Base-by-base conservation (phyloP, 306 rosid species). In the Styphnolobium japonicum region DNA sequence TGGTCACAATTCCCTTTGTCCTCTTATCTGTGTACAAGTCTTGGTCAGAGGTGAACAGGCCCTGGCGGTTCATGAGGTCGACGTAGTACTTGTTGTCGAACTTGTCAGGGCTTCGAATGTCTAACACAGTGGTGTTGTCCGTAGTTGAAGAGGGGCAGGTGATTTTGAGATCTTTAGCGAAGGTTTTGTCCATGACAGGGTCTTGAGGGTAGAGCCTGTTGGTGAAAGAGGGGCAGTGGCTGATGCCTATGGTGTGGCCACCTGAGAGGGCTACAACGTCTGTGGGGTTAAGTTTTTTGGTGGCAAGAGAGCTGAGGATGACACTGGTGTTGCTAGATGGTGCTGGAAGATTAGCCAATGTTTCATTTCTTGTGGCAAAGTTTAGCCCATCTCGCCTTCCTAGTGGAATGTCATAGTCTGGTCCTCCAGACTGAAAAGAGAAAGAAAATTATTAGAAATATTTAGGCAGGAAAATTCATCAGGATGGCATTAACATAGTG, bases 71-170 rank as follows among this genome's bases (percentile, higher is more conserved):
- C 91, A 87, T 49, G 69, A 92, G 90, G 45, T 92, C 79, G 2
- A 92, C 89, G 4, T 85, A 90, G 86, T 92, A 86, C 76, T 87
- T 88, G 74, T 92, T 90, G 81, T 92, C 94, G n/a, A 92, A 92
- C 29, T 18, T 58, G 73, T 88, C 75, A 0, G 94, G 94, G 60
- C 86, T 73, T 10, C 92, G 86, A 21, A 89, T 56, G 53, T 92
- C 94, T 0, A 83, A 67, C 7, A 78, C 89, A 0, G 88, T 83
- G 58, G 85, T 79, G 85, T 76, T 83, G 73, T 21, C 61, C 0
- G 92, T 67, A 21, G 1, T 0, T 0, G 0, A 0, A 0, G 66
- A 16, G 7, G 92, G 97, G 70, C 97, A 88, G 0, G 81, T 67
- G 27, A 12, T 42, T 22, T 71, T 83, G 49, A 92, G 97, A 71